Percentiles rank a stretch among this genome's conserved stretches.
Evolutionary conservation across 352 stramenopile genomes (phyloP).

Genomic region (Phytophthora lateralis): DNA sequence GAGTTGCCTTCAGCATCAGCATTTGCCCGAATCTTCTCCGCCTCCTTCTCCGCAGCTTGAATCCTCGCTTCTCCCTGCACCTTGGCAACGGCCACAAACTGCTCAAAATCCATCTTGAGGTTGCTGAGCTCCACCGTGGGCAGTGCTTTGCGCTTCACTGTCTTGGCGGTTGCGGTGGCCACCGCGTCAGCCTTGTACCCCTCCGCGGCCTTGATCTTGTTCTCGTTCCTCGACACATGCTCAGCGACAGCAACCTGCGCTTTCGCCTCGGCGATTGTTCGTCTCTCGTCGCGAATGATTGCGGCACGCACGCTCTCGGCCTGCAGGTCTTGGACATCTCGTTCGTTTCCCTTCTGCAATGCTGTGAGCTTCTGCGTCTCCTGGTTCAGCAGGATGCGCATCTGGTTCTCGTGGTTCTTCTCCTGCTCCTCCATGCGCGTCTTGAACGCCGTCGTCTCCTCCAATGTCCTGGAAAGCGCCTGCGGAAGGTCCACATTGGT

Average conservation of each 20-base stretch:
- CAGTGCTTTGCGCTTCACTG: constrained; percentile 63
- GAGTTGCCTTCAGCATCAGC: constrained; percentile 70
- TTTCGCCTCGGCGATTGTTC: constrained; percentile 75
- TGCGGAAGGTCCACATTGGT: constrained; percentile 79
- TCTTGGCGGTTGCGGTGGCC: constrained; percentile 52
- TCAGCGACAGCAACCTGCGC: constrained; percentile 76
- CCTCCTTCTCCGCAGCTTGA: constrained; percentile 68
- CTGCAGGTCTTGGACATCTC: constrained; percentile 72
- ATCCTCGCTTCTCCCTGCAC: constrained; percentile 68
- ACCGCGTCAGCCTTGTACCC: constrained; percentile 74
- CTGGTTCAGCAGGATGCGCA: constrained; percentile 84
- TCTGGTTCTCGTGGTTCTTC: constrained; percentile 89
- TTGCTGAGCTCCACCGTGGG: constrained; percentile 64
- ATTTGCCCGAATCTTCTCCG: constrained; percentile 53
- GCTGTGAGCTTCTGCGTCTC: constrained; percentile 85
- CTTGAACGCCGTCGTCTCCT: constrained; percentile 87
- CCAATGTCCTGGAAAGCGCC: constrained; percentile 67
- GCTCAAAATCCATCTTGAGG: constrained; percentile 63
- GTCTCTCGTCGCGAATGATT: constrained; percentile 83
- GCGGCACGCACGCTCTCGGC: constrained; percentile 66
- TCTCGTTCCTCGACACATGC: constrained; percentile 53
- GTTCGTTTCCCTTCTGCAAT: constrained; percentile 82
- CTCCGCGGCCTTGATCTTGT: constrained; percentile 74
- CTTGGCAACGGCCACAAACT: constrained; percentile 70
- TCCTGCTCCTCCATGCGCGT: constrained; percentile 89